Evolutionary conservation across 2,329 filamentous ascomycete genomes (phyloP).

Genomic region (Trichophyton equinum): DNA sequence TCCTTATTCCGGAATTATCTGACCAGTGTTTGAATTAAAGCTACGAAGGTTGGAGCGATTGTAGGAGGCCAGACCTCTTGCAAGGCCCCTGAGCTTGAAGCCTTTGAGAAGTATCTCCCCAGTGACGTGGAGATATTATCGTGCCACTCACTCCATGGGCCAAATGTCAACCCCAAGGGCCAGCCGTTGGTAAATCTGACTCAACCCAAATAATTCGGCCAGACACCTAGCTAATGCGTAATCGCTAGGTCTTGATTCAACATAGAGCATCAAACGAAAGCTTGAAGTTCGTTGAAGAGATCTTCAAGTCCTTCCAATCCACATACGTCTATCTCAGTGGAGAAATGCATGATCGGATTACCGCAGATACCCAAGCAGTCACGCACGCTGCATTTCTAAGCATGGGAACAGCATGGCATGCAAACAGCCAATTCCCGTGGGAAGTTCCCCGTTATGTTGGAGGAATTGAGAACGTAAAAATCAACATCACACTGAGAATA

Average conservation of each 20-base stretch:
- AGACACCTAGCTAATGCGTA: not conserved
- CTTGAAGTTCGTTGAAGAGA: slow-evolving; percentile 63
- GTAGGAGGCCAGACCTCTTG: slow-evolving; percentile 97
- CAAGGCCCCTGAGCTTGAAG: slow-evolving; percentile 89
- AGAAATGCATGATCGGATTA: slow-evolving; percentile 86
- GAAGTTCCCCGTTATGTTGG: slow-evolving; percentile 90
- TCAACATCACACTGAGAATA: slow-evolving; percentile 93
- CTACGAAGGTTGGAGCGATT: slow-evolving; percentile 87
- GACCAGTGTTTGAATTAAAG: slow-evolving; percentile 35
- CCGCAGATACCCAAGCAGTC: slow-evolving; percentile 93
- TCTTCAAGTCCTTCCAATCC: slow-evolving; percentile 71
- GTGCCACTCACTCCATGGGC: slow-evolving; percentile 92
- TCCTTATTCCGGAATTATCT: slow-evolving; percentile 3
- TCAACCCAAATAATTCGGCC: slow-evolving; percentile 3
- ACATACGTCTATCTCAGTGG: slow-evolving; percentile 81
- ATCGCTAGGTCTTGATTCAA: slow-evolving; percentile 60
- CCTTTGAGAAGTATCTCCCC: slow-evolving; percentile 82
- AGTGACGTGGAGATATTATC: slow-evolving; percentile 84
- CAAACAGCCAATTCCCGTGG: slow-evolving; percentile 93
- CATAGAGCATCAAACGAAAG: slow-evolving; percentile 72
- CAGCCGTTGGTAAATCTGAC: slow-evolving; percentile 64
- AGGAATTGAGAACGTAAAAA: slow-evolving; percentile 98
- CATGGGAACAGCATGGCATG: slow-evolving; percentile 97
- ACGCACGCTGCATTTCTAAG: slow-evolving; percentile 93
- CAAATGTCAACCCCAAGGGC: slow-evolving; percentile 71